Evolutionary conservation across 169 alveolate species (phyloP).

Genomic region (Eimeria falciformis): DNA sequence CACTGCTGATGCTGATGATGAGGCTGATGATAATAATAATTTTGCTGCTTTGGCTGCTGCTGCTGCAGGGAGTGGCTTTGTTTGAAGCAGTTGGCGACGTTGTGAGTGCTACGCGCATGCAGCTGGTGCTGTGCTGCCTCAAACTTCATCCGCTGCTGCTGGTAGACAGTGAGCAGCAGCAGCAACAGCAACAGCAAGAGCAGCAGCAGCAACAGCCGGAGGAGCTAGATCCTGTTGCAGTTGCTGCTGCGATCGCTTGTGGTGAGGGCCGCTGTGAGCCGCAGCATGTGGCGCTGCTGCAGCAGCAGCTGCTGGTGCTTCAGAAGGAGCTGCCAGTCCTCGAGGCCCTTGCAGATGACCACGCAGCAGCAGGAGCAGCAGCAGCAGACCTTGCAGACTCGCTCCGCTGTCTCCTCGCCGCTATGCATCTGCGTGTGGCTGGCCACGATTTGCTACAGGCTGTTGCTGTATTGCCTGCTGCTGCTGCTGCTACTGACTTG

Average conservation of each 20-base stretch:
- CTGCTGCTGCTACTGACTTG: constrained; percentile 2
- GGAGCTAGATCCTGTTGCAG: constrained; percentile 41
- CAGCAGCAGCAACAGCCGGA: constrained; percentile 58
- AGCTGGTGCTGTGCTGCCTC: constrained; percentile 64
- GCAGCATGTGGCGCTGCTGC: constrained; percentile 35
- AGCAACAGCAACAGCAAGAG: constrained; percentile 55
- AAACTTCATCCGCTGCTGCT: constrained; percentile 57
- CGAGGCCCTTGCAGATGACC: constrained; percentile 17
- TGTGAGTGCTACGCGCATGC: constrained; percentile 68
- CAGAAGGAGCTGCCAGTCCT: constrained; percentile 8
- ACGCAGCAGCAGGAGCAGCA: constrained; percentile 58
- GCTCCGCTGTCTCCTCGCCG: constrained; percentile 13
- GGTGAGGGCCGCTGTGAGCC: constrained; percentile 58
- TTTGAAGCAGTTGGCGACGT: constrained; percentile 75
- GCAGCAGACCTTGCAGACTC: constrained; percentile 28
- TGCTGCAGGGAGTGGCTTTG: constrained; percentile 71
- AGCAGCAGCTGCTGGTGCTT: constrained; percentile 52
- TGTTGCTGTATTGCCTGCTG: background rate
- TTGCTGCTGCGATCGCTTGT: constrained; percentile 50
- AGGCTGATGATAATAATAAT: background rate
- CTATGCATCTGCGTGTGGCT: constrained; percentile 12
- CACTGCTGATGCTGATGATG: background rate
- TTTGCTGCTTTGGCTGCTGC: constrained; percentile 57
- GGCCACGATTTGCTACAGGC: constrained; percentile 45
- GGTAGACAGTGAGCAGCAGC: background rate